Conservation (phyloP, 2,329 filamentous ascomycete species). For the Phoma sp. region DNA sequence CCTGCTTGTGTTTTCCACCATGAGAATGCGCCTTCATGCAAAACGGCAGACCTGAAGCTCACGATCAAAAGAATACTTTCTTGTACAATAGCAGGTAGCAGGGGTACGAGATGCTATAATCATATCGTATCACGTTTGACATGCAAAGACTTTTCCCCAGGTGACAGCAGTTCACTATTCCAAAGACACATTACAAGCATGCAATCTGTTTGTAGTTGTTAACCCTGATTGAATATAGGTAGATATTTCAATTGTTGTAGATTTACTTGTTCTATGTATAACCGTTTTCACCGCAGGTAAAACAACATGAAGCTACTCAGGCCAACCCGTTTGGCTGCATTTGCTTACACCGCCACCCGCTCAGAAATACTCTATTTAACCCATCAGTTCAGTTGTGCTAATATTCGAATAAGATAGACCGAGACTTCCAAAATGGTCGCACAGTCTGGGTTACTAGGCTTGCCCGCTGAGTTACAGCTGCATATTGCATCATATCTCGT, state of each 20-base stretch:
- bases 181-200: not conserved
- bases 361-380: not conserved
- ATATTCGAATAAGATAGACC: not conserved
- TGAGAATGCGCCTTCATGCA: too few species aligned
- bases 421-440: not conserved
- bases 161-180: too few species aligned
- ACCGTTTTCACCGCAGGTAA: not conserved
- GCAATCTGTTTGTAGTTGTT: not conserved
- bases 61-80: too few species aligned
- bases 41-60: too few species aligned
- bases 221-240: not conserved
- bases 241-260: not conserved
- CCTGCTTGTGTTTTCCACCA: too few species aligned
- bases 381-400: not conserved
- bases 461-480: constrained; percentile 2
- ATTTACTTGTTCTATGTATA: not conserved
- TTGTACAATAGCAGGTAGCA: too few species aligned
- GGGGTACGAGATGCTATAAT: too few species aligned
- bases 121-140: too few species aligned
- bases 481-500: not conserved
- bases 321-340: not conserved
- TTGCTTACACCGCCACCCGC: not conserved
- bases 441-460: not conserved
- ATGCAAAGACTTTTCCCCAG: too few species aligned
- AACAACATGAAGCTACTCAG: not conserved